These are phyloP conservation scores for Russula compacta DNA, from an alignment of 768 basidiomycete genomes.

Conservation along the genomic window DNA sequence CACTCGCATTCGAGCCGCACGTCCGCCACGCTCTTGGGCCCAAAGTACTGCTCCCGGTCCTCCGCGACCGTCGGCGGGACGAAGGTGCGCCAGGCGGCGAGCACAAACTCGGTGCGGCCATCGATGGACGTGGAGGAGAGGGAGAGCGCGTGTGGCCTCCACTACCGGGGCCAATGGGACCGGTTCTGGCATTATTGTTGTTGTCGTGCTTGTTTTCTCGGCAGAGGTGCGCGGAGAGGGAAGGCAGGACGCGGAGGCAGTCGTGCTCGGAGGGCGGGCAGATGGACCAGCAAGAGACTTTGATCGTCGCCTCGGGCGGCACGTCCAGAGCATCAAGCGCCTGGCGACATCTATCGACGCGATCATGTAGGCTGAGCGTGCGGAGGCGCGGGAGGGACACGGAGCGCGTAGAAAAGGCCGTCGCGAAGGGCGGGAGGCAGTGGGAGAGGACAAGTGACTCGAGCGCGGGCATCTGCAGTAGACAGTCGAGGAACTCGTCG, in stretches of 20 bases:
- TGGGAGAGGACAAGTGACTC: not conserved
- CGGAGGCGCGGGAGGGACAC: not conserved
- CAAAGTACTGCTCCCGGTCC: constrained; percentile 7
- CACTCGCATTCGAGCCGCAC: constrained; percentile 12
- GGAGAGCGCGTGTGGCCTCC: constrained; percentile 4
- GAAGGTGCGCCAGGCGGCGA: constrained; percentile 10
- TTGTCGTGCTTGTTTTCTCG: not conserved
- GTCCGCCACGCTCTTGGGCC: not conserved
- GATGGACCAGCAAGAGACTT: constrained; percentile 7
- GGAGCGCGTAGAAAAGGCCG: not conserved
- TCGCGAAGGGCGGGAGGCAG: constrained; percentile 4
- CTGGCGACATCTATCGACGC: constrained; percentile 11
- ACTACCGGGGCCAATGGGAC: not conserved
- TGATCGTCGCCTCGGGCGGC: not conserved
- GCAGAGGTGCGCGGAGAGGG: constrained; percentile 9
- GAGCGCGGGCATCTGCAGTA: constrained; percentile 3
- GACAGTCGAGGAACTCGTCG: constrained; percentile 4
- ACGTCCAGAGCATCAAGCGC: constrained; percentile 4
- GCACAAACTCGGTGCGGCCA: not conserved
- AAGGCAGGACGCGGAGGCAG: constrained; percentile 10
- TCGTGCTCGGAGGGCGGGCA: constrained; percentile 11
- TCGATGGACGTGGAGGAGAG: not conserved
- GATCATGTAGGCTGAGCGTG: not conserved
- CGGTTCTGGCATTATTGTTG: too few relatives aligned
- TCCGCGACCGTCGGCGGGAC: not conserved